Base-by-base conservation (phyloP, 768 basidiomycete genomes). In the Cystofilobasidium bisporidii region DNA sequence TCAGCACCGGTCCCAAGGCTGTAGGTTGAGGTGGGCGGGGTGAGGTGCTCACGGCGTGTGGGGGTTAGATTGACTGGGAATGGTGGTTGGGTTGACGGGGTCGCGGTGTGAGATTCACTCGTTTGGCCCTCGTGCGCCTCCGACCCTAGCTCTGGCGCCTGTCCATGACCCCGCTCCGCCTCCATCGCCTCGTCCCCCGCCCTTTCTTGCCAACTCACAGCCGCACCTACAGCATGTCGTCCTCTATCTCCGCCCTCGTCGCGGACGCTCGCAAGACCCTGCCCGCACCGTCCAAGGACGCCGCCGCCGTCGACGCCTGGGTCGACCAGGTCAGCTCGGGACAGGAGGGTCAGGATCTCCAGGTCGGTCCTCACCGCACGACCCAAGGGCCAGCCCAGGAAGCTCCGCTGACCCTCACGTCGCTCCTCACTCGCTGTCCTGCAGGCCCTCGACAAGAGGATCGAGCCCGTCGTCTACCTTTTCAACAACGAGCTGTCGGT, bases 401-500 rank as follows among this genome's bases (percentile, higher is more conserved):
- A 10, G 15, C 55, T 57, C 56, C 4, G 10, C 18, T 14, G 32
- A 55, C 14, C 20, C 22, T 55, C 17, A 26, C 14, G 26, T 3
- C 5, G n/a, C 14, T 28, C 12, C 14, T 43, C 18, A 22, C 43
- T 30, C 28, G 3, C 17, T 20, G 9, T 32, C n/a, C 17, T 6
- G 20, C 45, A 66, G 65, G 57, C 32, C 8, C 61, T 68, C 55
- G 67, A 68, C 60, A 63, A 61, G 60, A 28, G 45, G 48, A 26
- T 68, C 47, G 56, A 61, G 26, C 61, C 67, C 10, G 45, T 68
- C 40, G 61, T 61, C 61, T 97, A 90, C 78, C 77, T 92, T 73
- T 87, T 91, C 72, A 83, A 83, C 75, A 88, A 89, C 78, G 83
- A 87, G 72, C 80, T 91, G 64, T 90, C 91, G 24, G 87, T 85